Conservation (phyloP, 2,329 filamentous ascomycete species). For the Xylaria sp. region DNA sequence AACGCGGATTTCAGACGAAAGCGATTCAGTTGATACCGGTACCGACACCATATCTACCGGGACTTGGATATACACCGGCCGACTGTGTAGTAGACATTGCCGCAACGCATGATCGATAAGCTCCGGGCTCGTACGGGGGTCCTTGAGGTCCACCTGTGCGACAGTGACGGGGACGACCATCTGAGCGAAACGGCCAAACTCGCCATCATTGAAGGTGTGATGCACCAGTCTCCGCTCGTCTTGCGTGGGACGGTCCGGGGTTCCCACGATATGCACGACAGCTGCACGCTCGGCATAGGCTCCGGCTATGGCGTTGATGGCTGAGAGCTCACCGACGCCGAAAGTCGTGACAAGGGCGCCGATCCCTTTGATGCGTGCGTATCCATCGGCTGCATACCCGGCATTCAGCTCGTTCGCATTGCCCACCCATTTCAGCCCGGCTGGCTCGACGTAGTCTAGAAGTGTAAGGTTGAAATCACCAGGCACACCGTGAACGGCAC, state of each 20-base stretch:
- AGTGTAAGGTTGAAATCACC: slow-evolving; percentile 56
- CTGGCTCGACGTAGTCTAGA: slow-evolving; percentile 53
- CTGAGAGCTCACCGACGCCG: slow-evolving; percentile 68
- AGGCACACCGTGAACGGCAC: slow-evolving; percentile 60
- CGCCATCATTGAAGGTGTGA: slow-evolving; percentile 67
- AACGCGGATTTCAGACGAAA: slow-evolving; percentile 46
- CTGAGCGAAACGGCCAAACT: slow-evolving; percentile 62
- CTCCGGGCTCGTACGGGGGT: slow-evolving; percentile 58
- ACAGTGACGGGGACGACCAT: slow-evolving; percentile 63
- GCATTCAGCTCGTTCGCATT: slow-evolving; percentile 70
- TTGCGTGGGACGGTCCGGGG: slow-evolving; percentile 58
- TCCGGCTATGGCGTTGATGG: slow-evolving; percentile 69
- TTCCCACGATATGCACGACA: slow-evolving; percentile 69
- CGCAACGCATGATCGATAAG: slow-evolving; percentile 63
- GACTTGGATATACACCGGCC: slow-evolving; percentile 67
- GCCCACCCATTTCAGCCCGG: slow-evolving; percentile 59
- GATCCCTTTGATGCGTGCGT: slow-evolving; percentile 64
- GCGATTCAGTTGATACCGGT: slow-evolving; percentile 49
- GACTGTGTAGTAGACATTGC: slow-evolving; percentile 63
- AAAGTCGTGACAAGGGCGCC: slow-evolving; percentile 67
- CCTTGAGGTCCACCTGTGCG: slow-evolving; percentile 59
- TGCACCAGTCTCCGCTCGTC: slow-evolving; percentile 59
- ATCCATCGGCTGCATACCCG: slow-evolving; percentile 68
- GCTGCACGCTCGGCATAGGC: slow-evolving; percentile 67
- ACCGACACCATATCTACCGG: slow-evolving; percentile 63